phyloP scores from a whole-genome alignment of 108 stramenopile species.

The Discostella stelligeroides region DNA sequence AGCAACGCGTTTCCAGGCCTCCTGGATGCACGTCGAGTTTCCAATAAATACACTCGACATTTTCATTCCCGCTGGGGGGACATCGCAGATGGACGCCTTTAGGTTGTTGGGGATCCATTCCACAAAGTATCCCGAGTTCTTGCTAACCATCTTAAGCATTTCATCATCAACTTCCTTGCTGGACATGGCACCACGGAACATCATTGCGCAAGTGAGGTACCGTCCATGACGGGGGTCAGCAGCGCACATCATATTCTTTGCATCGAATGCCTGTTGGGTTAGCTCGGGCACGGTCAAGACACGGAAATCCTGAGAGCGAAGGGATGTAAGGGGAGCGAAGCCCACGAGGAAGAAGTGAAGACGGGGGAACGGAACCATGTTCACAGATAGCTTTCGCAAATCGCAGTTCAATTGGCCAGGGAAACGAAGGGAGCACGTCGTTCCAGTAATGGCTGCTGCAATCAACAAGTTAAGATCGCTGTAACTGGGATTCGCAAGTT shows the following conservation, averaged over 20 bases:
- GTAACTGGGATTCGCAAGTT: conserved; percentile 77
- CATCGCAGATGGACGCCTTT: conserved; percentile 89
- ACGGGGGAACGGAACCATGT: conserved; percentile 85
- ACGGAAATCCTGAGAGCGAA: conserved; percentile 68
- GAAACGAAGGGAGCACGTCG: conserved; percentile 84
- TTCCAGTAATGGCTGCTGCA: conserved; percentile 74
- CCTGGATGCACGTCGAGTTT: conserved; percentile 81
- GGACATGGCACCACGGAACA: conserved; percentile 74
- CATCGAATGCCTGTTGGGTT: conserved; percentile 77
- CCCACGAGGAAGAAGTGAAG: conserved; percentile 87
- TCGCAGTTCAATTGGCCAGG: conserved; percentile 85
- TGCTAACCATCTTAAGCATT: conserved; percentile 89
- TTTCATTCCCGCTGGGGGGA: conserved; percentile 79
- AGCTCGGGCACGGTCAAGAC: conserved; percentile 76
- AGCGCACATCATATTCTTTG: conserved; percentile 86
- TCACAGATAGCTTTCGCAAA: conserved; percentile 79
- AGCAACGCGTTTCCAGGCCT: conserved; percentile 83
- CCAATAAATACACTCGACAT: conserved; percentile 78
- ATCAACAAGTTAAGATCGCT: conserved; percentile 83
- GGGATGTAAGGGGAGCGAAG: conserved; percentile 69
- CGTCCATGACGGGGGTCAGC: conserved; percentile 78
- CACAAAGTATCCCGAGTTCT: conserved; percentile 89
- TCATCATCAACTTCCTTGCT: conserved; percentile 82
- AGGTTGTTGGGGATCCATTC: conserved; percentile 93
- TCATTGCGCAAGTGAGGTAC: conserved; percentile 74